Evolutionary conservation across 495 filamentous ascomycete genomes (phyloP).

Genomic region (Aspergillus steynii): DNA sequence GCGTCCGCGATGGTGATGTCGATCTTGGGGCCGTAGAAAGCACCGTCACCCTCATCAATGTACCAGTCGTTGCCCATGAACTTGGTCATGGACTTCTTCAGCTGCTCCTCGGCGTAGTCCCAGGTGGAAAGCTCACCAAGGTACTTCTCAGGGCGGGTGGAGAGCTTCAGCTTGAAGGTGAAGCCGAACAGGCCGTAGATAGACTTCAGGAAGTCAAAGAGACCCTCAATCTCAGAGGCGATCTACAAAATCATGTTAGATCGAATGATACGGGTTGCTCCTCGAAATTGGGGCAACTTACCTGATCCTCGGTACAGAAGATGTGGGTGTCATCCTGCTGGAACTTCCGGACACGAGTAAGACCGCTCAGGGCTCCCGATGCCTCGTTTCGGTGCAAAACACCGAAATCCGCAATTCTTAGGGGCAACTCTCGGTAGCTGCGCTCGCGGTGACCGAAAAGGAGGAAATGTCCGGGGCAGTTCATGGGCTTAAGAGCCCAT

Average conservation of each 20-base stretch:
- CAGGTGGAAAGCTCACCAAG: conserved; percentile 85
- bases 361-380: conserved; percentile 83
- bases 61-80: conserved; percentile 82
- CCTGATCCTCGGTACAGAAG: conserved; percentile 79
- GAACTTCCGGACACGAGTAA: conserved; percentile 91
- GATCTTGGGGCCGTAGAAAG: conserved; percentile 96
- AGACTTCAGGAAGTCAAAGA: conserved; percentile 82
- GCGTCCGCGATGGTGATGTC: conserved; percentile 88
- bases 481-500: conserved; percentile 89
- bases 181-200: conserved; percentile 93
- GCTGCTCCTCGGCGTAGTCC: conserved; percentile 78
- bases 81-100: conserved; percentile 73
- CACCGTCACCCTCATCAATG: conserved; percentile 89
- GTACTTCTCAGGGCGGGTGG: conserved; percentile 89
- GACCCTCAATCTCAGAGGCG: conserved; percentile 74
- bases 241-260: conserved; percentile 53
- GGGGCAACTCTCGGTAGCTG: conserved; percentile 85
- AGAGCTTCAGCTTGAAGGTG: conserved; percentile 94
- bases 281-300: conserved; percentile 20
- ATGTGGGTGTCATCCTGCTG: conserved; percentile 96
- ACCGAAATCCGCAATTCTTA: conserved; percentile 92
- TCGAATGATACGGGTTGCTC: neutral
- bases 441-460: conserved; percentile 76
- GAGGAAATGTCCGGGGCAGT: conserved; percentile 86
- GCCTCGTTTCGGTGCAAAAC: conserved; percentile 94